Conservation (phyloP, 306 rosid species). For the Hippophae tibetana region DNA sequence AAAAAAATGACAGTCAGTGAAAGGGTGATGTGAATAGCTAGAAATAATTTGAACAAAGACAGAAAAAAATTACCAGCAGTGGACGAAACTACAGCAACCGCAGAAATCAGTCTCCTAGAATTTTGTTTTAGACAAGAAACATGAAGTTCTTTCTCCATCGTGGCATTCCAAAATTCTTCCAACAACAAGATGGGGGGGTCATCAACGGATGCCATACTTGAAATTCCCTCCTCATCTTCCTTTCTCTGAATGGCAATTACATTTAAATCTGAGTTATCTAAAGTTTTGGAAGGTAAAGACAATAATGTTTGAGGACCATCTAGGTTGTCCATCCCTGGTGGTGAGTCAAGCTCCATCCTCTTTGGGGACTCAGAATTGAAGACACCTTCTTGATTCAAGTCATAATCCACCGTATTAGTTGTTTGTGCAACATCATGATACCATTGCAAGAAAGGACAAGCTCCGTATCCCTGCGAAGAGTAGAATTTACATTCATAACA, state of each 20-base stretch:
- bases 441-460: conserved; percentile 11
- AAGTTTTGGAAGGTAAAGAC: not conserved
- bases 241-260: not conserved
- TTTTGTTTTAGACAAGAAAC: not conserved
- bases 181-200: not conserved
- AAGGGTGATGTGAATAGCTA: not conserved
- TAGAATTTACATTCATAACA: too few species aligned
- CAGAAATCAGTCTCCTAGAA: conserved; percentile 14
- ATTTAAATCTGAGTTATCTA: not conserved
- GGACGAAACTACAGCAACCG: not conserved
- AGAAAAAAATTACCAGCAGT: conserved; percentile 5
- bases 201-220: not conserved
- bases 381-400: not conserved
- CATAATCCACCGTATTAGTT: not conserved
- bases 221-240: not conserved
- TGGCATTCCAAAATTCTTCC: not conserved
- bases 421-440: not conserved
- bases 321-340: not conserved
- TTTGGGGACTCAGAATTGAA: not conserved
- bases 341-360: not conserved
- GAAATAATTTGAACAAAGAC: not conserved
- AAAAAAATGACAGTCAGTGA: not conserved
- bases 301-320: not conserved
- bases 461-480: conserved; percentile 17
- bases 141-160: conserved; percentile 1